Evolutionary conservation across 2,329 filamentous ascomycete species (phyloP).

Genomic region (Leptographium lundbergii): DNA sequence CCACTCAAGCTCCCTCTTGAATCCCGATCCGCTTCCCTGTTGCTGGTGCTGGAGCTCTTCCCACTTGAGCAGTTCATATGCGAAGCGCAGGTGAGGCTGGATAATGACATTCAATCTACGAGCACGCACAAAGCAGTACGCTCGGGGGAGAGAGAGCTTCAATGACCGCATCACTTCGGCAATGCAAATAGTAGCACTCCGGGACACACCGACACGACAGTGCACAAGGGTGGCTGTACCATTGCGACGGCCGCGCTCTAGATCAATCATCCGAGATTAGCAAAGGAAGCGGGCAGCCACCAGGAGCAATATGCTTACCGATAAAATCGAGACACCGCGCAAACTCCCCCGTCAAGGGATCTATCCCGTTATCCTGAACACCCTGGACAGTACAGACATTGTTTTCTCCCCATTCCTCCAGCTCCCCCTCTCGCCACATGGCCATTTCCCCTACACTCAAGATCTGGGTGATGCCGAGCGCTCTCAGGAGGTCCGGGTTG

Average conservation of each 20-base stretch:
- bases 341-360: conserved; percentile 79
- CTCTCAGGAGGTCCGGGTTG: conserved; percentile 69
- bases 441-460: conserved; percentile 86
- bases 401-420: conserved; percentile 60
- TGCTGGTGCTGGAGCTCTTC: conserved; percentile 58
- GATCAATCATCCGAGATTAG: background rate
- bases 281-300: background rate
- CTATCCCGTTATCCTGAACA: conserved; percentile 94
- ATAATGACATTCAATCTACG: conserved; percentile 94
- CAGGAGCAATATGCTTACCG: conserved; percentile 43
- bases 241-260: conserved; percentile 66
- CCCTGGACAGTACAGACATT: conserved; percentile 72
- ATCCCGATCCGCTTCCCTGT: conserved; percentile 8
- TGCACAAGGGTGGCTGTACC: conserved; percentile 85
- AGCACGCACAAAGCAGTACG: conserved; percentile 93
- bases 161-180: conserved; percentile 90
- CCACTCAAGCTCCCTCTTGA: conserved; percentile 83
- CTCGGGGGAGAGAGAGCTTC: conserved; percentile 72
- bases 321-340: conserved; percentile 81
- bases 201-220: conserved; percentile 88
- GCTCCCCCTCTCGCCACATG: conserved; percentile 61
- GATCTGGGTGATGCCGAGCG: conserved; percentile 74
- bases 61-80: conserved; percentile 92
- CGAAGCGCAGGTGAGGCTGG: conserved; percentile 88
- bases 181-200: conserved; percentile 94